These are phyloP conservation scores for Planoprotostelium fungivorum DNA, from an alignment of 78 protist species.

Conservation along the genomic window DNA sequence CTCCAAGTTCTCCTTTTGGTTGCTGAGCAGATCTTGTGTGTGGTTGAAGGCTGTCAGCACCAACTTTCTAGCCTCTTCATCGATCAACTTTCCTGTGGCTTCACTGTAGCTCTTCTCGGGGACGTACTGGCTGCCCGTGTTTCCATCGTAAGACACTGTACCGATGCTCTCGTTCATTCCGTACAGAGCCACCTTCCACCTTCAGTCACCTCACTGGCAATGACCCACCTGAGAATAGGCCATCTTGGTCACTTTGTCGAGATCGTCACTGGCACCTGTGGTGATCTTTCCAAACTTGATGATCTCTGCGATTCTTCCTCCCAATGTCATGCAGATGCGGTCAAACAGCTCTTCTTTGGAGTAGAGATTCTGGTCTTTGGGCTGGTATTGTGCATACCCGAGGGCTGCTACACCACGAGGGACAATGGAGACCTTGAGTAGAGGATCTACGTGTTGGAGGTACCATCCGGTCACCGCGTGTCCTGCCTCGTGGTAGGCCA, in stretches of 20 bases:
- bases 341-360: conserved; percentile 72
- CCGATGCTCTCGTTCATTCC: conserved; percentile 90
- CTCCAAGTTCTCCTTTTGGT: conserved; percentile 45
- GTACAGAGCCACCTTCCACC: conserved; percentile 34
- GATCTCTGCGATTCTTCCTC: conserved; percentile 86
- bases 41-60: conserved; percentile 38
- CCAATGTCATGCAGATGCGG: conserved; percentile 86
- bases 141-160: conserved; percentile 38
- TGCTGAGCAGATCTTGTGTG: conserved; percentile 19
- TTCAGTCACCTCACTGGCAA: no score
- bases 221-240: conserved; percentile 70
- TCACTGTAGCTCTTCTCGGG: conserved; percentile 79
- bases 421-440: conserved; percentile 88
- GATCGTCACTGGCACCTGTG: conserved; percentile 92
- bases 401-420: conserved; percentile 90
- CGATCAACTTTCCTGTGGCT: conserved; percentile 74
- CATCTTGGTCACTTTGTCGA: conserved; percentile 73
- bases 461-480: conserved; percentile 83
- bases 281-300: conserved; percentile 71
- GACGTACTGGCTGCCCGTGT: neutral
- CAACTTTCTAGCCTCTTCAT: conserved; percentile 51
- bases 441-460: conserved; percentile 82
- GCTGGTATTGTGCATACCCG: conserved; percentile 91
- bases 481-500: conserved; percentile 94
- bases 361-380: conserved; percentile 77